phyloP scores from a whole-genome alignment of 1,284 basidiomycete genomes.

The Termitomyces sp. region DNA sequence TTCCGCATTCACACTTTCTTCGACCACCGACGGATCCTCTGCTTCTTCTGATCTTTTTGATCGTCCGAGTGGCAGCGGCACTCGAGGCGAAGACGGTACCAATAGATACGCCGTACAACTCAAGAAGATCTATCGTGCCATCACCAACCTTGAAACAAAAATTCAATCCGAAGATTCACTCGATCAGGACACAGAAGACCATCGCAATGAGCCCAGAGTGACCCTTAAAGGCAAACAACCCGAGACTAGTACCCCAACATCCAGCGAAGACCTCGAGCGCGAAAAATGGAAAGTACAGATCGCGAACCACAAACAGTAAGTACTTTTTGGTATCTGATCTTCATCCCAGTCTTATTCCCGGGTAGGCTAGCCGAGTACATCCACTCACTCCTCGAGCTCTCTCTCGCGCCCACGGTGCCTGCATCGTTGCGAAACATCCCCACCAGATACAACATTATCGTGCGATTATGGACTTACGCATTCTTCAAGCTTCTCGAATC shows the following conservation, averaged over 20 bases:
- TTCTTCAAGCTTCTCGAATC: constrained; percentile 91
- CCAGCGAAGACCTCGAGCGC: constrained; percentile 51
- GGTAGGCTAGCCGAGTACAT: constrained; percentile 82
- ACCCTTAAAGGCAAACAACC: constrained; percentile 47
- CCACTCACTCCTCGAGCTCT: constrained; percentile 82
- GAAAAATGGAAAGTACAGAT: constrained; percentile 65
- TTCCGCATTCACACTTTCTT: constrained; percentile 72
- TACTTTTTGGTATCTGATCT: constrained; percentile 15
- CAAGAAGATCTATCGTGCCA: constrained; percentile 75
- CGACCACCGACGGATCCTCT: constrained; percentile 70
- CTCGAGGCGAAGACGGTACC: constrained; percentile 48
- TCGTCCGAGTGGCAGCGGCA: constrained; percentile 31
- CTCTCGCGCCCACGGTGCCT: constrained; percentile 83
- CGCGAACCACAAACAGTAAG: constrained; percentile 66
- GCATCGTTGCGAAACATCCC: constrained; percentile 86
- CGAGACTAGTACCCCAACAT: constrained; percentile 18
- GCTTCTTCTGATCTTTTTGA: constrained; percentile 65
- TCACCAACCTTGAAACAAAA: constrained; percentile 67
- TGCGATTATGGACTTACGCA: constrained; percentile 87
- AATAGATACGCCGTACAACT: constrained; percentile 72
- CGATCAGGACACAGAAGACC: constrained; percentile 40
- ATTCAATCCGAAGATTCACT: constrained; percentile 61
- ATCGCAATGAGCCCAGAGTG: constrained; percentile 36
- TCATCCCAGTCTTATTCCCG: constrained; percentile 3
- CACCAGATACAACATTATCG: constrained; percentile 92